Evolutionary conservation across 352 stramenopile genomes (phyloP).

Genomic region (Lagenidium sp.): DNA sequence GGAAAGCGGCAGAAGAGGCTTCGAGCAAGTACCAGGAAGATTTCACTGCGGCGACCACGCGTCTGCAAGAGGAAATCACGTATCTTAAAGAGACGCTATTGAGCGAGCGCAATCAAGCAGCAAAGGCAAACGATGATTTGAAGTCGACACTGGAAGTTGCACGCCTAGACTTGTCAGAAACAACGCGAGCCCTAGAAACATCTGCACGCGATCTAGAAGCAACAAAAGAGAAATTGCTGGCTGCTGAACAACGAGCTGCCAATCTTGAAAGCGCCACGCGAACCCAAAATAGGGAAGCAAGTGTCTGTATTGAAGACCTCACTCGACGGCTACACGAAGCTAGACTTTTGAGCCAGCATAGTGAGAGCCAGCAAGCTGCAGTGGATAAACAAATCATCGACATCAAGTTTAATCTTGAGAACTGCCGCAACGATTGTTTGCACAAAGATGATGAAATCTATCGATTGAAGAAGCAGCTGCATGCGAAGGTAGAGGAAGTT

Average conservation of each 20-base stretch:
- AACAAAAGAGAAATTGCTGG: constrained; percentile 8
- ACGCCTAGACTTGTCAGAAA: constrained; percentile 1
- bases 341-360: no score
- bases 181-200: constrained; percentile 2
- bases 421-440: constrained; percentile 28
- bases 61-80: neutral
- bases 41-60: no score
- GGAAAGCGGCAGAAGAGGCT: neutral
- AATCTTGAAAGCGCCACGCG: neutral
- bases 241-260: constrained; percentile 2
- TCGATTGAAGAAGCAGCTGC: constrained; percentile 33
- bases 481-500: constrained; percentile 32
- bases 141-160: no score
- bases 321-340: no score
- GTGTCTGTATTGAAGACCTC: no score
- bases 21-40: no score
- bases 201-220: neutral
- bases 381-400: constrained; percentile 40
- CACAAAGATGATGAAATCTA: constrained; percentile 52
- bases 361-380: no score
- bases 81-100: neutral
- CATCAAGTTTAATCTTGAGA: constrained; percentile 27
- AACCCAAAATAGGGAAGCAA: neutral
- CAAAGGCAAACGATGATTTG: no score
- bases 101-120: no score